Base-by-base conservation (phyloP, 352 stramenopile genomes). In the Phytophthora brassicae region DNA sequence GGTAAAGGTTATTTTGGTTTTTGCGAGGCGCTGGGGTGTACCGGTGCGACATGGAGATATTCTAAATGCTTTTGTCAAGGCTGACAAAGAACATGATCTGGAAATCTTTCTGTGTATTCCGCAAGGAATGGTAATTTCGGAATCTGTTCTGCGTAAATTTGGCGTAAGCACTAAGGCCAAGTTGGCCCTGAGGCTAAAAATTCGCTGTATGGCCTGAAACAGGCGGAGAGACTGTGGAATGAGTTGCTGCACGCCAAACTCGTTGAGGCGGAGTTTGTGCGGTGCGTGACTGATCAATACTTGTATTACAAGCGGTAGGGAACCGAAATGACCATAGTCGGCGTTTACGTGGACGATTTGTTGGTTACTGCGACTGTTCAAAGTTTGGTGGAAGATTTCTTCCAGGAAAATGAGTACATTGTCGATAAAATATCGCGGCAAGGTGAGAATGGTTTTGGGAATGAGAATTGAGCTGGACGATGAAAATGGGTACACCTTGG, bases 281-380 rank as follows among this genome's bases (percentile, higher is more conserved):
- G 57, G 20, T 67, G 60, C 26, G 45, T 57, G 2, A 64, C 64
- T 3, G 68, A 81, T 48, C 41, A 23, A 12, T 4, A 0, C 1
- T 48, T 11, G n/a, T 17, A 2, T 19, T 4, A 19, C 7, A 52
- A 0, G 42, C n/a, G n/a, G n/a, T n/a, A n/a, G n/a, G n/a, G n/a
- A n/a, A n/a, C n/a, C n/a, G n/a, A n/a, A n/a, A n/a, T 47, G 29
- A 41, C 16, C 4, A 41, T 55, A 6, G 58, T 68, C 0, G 73
- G 67, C 7, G 49, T 64, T 1, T 75, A 77, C 54, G 63, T 74
- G 4, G 62, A 76, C 26, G 67, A 79, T 36, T 19, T 76, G 0
- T 28, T 76, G 11, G 60, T 62, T 0, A 75, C 57, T 0, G 61
- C 42, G 0, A 66, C 66, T 3, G 47, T 39, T 20, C 31, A 8